Evolutionary conservation across 2,329 filamentous ascomycete genomes (phyloP).

Genomic region (Beauveria scarabaeidicola): DNA sequence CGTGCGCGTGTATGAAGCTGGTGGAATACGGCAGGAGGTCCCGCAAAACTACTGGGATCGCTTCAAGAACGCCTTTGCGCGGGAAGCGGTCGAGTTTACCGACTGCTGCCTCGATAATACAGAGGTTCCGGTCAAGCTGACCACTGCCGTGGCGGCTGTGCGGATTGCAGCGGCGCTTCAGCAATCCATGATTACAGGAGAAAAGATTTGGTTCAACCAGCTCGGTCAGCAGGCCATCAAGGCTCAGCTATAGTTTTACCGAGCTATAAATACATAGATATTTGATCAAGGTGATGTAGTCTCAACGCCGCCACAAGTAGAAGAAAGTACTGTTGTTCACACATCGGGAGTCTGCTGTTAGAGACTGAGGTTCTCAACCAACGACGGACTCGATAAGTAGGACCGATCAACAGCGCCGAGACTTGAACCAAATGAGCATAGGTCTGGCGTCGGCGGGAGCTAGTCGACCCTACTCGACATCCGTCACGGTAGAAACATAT

Average conservation of each 20-base stretch:
- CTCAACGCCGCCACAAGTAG: too few species aligned
- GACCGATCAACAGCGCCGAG: too few species aligned
- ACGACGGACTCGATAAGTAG: too few species aligned
- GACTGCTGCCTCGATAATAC: slow-evolving; percentile 48
- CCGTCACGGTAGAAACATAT: too few species aligned
- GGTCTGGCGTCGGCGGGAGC: too few species aligned
- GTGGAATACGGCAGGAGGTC: not conserved
- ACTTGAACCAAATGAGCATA: too few species aligned
- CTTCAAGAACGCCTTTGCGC: not conserved
- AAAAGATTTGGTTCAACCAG: slow-evolving; percentile 52
- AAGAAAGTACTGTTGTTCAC: too few species aligned
- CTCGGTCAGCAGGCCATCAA: slow-evolving; percentile 24
- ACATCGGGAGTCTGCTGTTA: too few species aligned
- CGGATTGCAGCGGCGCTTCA: slow-evolving; percentile 53
- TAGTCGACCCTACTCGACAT: too few species aligned
- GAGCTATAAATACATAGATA: not conserved
- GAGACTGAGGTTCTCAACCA: too few species aligned
- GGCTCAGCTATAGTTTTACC: not conserved
- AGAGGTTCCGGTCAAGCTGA: slow-evolving; percentile 45
- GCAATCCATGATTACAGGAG: slow-evolving; percentile 44
- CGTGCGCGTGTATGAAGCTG: not conserved
- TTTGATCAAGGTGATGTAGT: too few species aligned
- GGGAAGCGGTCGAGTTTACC: slow-evolving; percentile 49
- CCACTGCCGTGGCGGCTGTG: slow-evolving; percentile 49
- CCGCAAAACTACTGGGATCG: not conserved